Percentiles rank a stretch among this genome's conserved stretches.
Evolutionary conservation across 352 stramenopile genomes (phyloP).

Genomic region (Phytophthora syringae): DNA sequence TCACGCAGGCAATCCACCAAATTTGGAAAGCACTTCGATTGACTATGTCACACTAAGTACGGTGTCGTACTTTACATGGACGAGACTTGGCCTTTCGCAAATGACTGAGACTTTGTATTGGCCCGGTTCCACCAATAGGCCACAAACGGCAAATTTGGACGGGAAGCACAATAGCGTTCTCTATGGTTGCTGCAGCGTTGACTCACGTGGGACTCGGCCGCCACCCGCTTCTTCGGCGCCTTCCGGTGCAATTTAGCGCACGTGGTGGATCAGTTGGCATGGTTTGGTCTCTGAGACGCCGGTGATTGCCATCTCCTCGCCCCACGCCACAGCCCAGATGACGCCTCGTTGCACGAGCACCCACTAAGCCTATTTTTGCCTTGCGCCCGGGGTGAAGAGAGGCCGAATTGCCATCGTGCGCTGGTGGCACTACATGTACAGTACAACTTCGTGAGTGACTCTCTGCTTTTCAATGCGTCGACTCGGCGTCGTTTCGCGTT

Average conservation of each 20-base stretch:
- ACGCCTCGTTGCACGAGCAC: conserved; percentile 7
- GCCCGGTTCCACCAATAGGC: too few relatives aligned
- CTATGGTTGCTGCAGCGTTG: conserved; percentile 19
- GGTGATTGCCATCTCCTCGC: conserved; percentile 11
- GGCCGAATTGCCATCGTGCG: not conserved
- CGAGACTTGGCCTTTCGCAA: too few relatives aligned
- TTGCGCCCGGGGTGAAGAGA: not conserved
- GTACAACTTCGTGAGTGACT: not conserved
- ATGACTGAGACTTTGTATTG: too few relatives aligned
- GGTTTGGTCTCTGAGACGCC: too few relatives aligned
- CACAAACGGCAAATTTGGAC: too few relatives aligned
- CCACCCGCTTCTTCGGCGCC: conserved; percentile 18
- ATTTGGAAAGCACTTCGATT: too few relatives aligned
- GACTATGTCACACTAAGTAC: too few relatives aligned
- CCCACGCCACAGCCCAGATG: conserved; percentile 7
- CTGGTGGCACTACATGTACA: not conserved
- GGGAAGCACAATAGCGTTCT: too few relatives aligned
- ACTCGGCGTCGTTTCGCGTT: not conserved
- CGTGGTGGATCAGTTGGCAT: conserved; percentile 11
- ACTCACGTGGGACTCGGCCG: conserved; percentile 17
- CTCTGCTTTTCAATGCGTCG: not conserved
- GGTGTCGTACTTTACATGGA: too few relatives aligned
- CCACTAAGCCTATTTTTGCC: conserved; percentile 15
- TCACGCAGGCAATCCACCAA: too few relatives aligned
- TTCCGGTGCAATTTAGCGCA: conserved; percentile 16